phyloP scores from a whole-genome alignment of 805 yeast genomes.

The Wickerhamiella brachini region DNA sequence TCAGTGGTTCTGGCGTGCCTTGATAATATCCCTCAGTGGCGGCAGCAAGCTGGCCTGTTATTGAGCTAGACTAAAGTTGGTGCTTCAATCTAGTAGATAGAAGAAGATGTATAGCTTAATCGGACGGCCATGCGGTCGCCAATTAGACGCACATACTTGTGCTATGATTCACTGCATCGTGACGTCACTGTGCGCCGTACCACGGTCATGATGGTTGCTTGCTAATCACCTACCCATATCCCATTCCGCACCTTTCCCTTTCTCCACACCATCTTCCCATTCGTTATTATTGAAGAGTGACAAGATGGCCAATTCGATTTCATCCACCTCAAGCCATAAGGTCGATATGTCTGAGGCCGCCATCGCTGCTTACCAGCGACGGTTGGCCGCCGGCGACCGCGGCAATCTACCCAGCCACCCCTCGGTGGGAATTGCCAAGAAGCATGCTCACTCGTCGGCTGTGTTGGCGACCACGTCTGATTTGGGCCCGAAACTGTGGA shows the following conservation, averaged over 20 bases:
- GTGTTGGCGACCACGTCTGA: conserved; percentile 22
- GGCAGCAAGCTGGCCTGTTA: too few relatives aligned
- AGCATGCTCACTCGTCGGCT: conserved; percentile 23
- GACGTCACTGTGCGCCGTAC: not conserved
- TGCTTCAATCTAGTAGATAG: too few relatives aligned
- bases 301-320: conserved; percentile 1
- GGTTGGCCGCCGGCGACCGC: conserved; percentile 23
- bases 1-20: not conserved
- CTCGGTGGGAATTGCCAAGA: conserved; percentile 23
- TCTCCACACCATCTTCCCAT: not conserved
- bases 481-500: conserved; percentile 25
- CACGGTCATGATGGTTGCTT: not conserved
- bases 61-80: too few relatives aligned
- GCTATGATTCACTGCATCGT: not conserved
- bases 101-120: too few relatives aligned
- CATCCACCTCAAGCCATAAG: conserved; percentile 2
- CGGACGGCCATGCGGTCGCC: not conserved
- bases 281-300: not conserved
- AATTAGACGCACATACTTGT: not conserved
- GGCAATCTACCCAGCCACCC: conserved; percentile 25
- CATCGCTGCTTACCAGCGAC: conserved; percentile 24
- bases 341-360: conserved; percentile 20
- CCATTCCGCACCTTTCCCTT: not conserved
- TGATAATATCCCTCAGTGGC: not conserved
- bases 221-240: not conserved